Evolutionary conservation across 768 basidiomycete genomes (phyloP).

Genomic region (Dendrothele bispora): DNA sequence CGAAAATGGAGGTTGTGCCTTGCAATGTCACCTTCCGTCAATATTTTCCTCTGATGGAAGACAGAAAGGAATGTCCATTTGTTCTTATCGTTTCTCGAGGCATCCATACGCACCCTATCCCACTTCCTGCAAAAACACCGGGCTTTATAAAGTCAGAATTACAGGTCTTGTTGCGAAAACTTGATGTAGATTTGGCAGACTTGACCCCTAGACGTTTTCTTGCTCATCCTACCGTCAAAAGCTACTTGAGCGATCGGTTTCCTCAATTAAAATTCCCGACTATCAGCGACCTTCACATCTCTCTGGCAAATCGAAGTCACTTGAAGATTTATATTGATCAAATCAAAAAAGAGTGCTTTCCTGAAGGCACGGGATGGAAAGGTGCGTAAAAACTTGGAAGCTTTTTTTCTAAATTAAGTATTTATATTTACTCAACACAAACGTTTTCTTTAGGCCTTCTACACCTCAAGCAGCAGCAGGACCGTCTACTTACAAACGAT

Average conservation of each 20-base stretch:
- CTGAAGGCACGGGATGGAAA: constrained; percentile 17
- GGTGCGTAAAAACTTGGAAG: constrained; percentile 4
- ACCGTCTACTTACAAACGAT: constrained; percentile 5
- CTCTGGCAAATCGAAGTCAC: constrained; percentile 17
- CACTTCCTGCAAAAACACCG: constrained; percentile 18
- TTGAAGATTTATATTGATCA: constrained; percentile 14
- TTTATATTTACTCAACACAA: neutral
- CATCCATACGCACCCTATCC: constrained; percentile 21
- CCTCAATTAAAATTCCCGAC: constrained; percentile 9
- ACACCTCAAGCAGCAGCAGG: constrained; percentile 14
- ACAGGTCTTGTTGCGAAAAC: constrained; percentile 2
- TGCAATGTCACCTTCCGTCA: constrained; percentile 8
- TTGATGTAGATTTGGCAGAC: constrained; percentile 17
- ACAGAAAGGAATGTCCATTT: constrained; percentile 14
- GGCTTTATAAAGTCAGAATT: constrained; percentile 5
- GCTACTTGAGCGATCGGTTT: constrained; percentile 6
- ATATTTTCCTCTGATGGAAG: constrained; percentile 13
- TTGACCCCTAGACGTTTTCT: constrained; percentile 17
- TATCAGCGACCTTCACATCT: constrained; percentile 19
- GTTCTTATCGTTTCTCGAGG: constrained; percentile 14
- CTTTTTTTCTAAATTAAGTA: neutral
- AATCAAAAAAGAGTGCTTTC: constrained; percentile 2
- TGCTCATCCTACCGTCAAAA: constrained; percentile 8
- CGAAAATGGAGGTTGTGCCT: constrained; percentile 2
- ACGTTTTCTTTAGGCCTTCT: constrained; percentile 7